Evolutionary conservation across 371 early-diverging fungal species (phyloP).

Genomic region (Mucor mucedo): DNA sequence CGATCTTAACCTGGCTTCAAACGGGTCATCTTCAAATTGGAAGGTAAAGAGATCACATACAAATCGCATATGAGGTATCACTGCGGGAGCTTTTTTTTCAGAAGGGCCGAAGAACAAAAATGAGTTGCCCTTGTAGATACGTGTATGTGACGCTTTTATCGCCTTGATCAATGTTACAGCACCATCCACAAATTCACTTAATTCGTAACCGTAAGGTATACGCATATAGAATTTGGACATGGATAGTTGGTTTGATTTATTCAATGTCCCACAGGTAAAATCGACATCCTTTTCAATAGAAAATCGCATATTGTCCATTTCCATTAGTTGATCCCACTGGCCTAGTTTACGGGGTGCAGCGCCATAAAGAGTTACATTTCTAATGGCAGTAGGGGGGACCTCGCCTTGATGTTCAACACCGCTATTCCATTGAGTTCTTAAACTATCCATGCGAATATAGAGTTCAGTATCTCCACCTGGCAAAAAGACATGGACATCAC

Average conservation of each 20-base stretch:
- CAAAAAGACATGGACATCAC: constrained; percentile 32
- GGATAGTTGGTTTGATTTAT: constrained; percentile 26
- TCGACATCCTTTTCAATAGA: constrained; percentile 29
- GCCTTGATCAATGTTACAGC: constrained; percentile 39
- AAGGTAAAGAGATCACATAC: constrained; percentile 36
- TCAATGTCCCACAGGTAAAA: constrained; percentile 6
- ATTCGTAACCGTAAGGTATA: constrained; percentile 45
- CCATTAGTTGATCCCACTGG: constrained; percentile 50
- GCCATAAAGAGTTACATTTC: constrained; percentile 38
- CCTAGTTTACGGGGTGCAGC: constrained; percentile 18
- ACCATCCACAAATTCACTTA: constrained; percentile 49
- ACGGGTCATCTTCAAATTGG: constrained; percentile 62
- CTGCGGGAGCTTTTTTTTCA: constrained; percentile 28
- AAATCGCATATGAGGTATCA: constrained; percentile 36
- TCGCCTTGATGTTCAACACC: constrained; percentile 10
- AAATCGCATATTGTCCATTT: constrained; percentile 37
- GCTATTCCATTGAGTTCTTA: constrained; percentile 23
- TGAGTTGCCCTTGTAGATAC: constrained; percentile 29
- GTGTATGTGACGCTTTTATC: constrained; percentile 38
- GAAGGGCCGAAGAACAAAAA: constrained; percentile 42
- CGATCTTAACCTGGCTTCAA: constrained; percentile 55
- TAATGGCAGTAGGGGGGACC: constrained; percentile 18
- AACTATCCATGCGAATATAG: constrained; percentile 41
- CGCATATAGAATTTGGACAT: constrained; percentile 41
- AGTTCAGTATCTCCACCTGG: constrained; percentile 27